Evolutionary conservation across 2,329 filamentous ascomycete species (phyloP).

Genomic region (Didymella exigua): DNA sequence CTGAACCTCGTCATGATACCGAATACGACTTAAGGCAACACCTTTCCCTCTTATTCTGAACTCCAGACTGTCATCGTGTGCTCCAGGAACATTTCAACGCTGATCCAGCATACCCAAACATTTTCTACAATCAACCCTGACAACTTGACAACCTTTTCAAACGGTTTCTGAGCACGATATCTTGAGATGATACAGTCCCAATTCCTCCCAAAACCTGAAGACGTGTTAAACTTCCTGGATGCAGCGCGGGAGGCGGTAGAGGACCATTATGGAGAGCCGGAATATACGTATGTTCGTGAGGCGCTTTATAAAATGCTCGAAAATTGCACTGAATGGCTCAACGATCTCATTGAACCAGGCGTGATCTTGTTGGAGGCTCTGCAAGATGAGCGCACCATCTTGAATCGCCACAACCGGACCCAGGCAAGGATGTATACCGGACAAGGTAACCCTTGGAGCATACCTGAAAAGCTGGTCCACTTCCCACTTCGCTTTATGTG

Average conservation of each 20-base stretch:
- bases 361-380: background rate
- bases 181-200: background rate
- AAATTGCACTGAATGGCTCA: background rate
- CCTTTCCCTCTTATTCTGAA: background rate
- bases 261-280: background rate
- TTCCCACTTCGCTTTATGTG: constrained; percentile 2
- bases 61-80: background rate
- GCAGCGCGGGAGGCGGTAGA: background rate
- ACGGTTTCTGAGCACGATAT: background rate
- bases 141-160: background rate
- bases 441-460: background rate
- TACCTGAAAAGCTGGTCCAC: background rate
- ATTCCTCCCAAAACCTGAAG: background rate
- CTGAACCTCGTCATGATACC: background rate
- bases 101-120: background rate
- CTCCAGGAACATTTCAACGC: background rate
- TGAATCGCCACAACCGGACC: background rate
- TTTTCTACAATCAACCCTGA: background rate
- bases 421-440: background rate
- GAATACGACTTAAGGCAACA: background rate
- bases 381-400: constrained; percentile 3
- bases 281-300: background rate
- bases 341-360: background rate
- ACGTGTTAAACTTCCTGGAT: background rate
- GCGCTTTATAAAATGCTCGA: background rate